These are phyloP conservation scores for Boletus semigastroideus DNA, from an alignment of 1,284 basidiomycete species.

Conservation along the genomic window DNA sequence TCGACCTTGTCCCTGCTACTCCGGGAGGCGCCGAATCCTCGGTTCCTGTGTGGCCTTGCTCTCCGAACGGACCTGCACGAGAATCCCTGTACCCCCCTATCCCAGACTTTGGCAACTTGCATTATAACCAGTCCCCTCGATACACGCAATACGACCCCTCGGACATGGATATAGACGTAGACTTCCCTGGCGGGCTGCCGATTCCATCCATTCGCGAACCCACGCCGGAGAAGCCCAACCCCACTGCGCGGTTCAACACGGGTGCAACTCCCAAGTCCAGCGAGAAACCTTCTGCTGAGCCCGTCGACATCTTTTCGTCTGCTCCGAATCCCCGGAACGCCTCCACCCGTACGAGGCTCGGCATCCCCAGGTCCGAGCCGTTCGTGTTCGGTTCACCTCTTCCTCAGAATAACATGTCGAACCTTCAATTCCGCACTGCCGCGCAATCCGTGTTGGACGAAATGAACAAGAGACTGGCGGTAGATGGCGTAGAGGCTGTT, in stretches of 20 bases:
- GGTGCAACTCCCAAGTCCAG: conserved; percentile 31
- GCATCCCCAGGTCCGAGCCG: conserved; percentile 38
- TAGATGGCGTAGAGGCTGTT: conserved; percentile 45
- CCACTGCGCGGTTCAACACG: conserved; percentile 15
- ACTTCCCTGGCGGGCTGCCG: conserved; percentile 37
- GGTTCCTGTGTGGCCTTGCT: conserved; percentile 44
- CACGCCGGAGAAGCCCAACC: conserved; percentile 16
- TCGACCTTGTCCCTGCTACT: conserved; percentile 62
- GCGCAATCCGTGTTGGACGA: conserved; percentile 69
- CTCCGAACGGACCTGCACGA: conserved; percentile 33
- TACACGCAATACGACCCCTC: conserved; percentile 21
- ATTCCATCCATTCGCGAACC: conserved; percentile 17
- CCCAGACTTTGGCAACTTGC: conserved; percentile 32
- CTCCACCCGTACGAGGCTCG: conserved; percentile 22
- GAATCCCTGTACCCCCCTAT: conserved; percentile 52
- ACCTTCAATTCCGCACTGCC: conserved; percentile 58
- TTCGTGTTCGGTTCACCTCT: conserved; percentile 76
- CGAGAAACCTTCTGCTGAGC: conserved; percentile 29
- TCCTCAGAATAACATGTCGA: conserved; percentile 56
- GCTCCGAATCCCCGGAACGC: conserved; percentile 21
- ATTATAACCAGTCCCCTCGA: conserved; percentile 15
- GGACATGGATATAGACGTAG: conserved; percentile 33
- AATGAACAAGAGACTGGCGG: conserved; percentile 69
- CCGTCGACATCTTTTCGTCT: conserved; percentile 41
- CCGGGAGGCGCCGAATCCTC: conserved; percentile 39